These are phyloP conservation scores for Citeromyces siamensis DNA, from an alignment of 1,139 yeast genomes.

Conservation along the genomic window DNA sequence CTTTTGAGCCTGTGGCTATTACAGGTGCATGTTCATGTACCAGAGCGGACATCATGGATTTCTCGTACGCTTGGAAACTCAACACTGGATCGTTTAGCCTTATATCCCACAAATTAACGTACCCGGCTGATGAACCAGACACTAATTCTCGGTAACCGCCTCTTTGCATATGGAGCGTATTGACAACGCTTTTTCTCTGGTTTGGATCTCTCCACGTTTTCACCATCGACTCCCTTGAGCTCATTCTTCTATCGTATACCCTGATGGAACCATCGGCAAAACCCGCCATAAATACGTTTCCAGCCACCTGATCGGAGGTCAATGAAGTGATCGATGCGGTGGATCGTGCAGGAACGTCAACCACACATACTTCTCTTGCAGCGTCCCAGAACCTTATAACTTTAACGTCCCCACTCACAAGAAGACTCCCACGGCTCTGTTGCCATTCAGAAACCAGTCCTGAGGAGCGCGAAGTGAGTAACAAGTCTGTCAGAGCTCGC, in stretches of 20 bases:
- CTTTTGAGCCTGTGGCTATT: slow-evolving; percentile 74
- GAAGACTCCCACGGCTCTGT: slow-evolving; percentile 81
- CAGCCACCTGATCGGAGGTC: slow-evolving; percentile 93
- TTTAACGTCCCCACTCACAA: slow-evolving; percentile 93
- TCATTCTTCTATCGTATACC: slow-evolving; percentile 82
- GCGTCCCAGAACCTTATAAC: slow-evolving; percentile 95
- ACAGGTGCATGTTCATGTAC: slow-evolving; percentile 96
- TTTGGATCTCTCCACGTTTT: slow-evolving; percentile 51
- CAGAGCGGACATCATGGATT: slow-evolving; percentile 61
- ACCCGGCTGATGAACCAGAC: slow-evolving; percentile 76
- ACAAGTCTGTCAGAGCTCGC: slow-evolving; percentile 84
- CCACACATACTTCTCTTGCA: slow-evolving; percentile 76
- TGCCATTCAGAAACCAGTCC: slow-evolving; percentile 95
- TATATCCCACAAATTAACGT: slow-evolving; percentile 84
- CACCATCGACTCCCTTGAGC: slow-evolving; percentile 79
- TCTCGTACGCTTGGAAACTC: slow-evolving; percentile 47
- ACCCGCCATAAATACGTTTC: slow-evolving; percentile 85
- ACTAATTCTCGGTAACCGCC: slow-evolving; percentile 91
- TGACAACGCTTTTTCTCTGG: slow-evolving; percentile 27
- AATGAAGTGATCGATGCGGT: slow-evolving; percentile 81
- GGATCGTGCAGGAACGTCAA: slow-evolving; percentile 85
- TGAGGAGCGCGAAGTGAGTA: slow-evolving; percentile 69
- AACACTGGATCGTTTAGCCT: slow-evolving; percentile 61
- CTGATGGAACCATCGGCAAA: slow-evolving; percentile 88
- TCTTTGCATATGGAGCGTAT: slow-evolving; percentile 88